Conservation (phyloP, 129 eudicot species). For the Pseudognaphalium luteoalbum region DNA sequence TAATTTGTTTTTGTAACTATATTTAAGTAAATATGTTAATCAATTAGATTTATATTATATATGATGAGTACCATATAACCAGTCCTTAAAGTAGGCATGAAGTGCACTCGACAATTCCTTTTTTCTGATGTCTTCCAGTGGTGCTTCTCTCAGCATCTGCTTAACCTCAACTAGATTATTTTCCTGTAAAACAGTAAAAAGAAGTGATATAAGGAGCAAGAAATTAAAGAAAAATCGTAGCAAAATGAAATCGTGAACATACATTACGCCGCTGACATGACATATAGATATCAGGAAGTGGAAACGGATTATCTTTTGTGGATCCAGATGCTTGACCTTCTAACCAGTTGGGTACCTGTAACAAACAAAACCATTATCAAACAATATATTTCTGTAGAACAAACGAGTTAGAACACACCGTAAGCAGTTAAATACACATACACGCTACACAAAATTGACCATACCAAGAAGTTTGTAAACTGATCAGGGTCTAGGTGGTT, state of each 20-base stretch:
- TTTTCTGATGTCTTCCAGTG: conserved; percentile 79
- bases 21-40: not conserved
- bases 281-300: conserved; percentile 82
- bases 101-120: conserved; percentile 82
- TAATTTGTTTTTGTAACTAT: not conserved
- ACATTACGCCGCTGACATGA: conserved; percentile 79
- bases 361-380: not conserved
- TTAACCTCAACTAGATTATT: conserved; percentile 75
- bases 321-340: conserved; percentile 70
- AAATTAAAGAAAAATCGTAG: not conserved
- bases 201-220: not conserved
- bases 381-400: not conserved
- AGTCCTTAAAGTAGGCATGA: conserved; percentile 88
- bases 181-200: conserved; percentile 45
- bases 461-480: conserved; percentile 80
- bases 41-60: not conserved
- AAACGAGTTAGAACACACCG: not conserved
- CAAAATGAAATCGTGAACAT: not conserved
- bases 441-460: conserved; percentile 9
- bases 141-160: conserved; percentile 73
- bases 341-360: conserved; percentile 90
- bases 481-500: conserved; percentile 80
- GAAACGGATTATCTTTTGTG: conserved; percentile 92
- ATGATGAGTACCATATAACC: conserved; percentile 78
- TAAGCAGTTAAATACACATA: conserved; percentile 15